phyloP scores from a whole-genome alignment of 75 land plant genomes.

The Ceratopteris richardii region DNA sequence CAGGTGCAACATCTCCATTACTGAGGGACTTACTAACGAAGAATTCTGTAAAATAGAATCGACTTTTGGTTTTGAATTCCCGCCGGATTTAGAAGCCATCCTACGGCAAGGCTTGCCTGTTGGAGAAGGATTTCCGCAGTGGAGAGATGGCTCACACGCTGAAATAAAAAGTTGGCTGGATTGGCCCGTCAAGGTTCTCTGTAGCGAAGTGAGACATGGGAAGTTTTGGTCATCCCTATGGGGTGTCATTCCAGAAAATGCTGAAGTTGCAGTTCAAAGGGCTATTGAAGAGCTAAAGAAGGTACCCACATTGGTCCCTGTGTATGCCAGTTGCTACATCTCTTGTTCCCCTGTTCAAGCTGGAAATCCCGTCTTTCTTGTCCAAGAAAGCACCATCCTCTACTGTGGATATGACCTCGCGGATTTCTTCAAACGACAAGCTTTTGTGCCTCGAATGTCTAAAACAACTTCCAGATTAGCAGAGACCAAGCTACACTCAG shows the following conservation, averaged over 20 bases:
- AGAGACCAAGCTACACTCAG: no score
- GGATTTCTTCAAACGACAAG: slow-evolving; percentile 41
- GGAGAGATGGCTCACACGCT: slow-evolving; percentile 40
- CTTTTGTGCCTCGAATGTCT: slow-evolving; percentile 10
- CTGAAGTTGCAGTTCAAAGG: slow-evolving; percentile 10
- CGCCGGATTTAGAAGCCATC: slow-evolving; percentile 69
- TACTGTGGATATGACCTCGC: slow-evolving; percentile 41
- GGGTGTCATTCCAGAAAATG: slow-evolving; percentile 27
- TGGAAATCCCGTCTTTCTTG: slow-evolving; percentile 54
- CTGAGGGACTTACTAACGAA: slow-evolving; percentile 42
- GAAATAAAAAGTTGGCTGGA: slow-evolving; percentile 26
- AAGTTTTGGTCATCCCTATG: slow-evolving; percentile 40
- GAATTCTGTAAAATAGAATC: slow-evolving; percentile 43
- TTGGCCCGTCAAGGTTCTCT: slow-evolving; percentile 25
- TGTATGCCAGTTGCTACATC: slow-evolving; percentile 48
- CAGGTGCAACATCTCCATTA: slow-evolving; percentile 25
- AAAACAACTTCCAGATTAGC: neutral
- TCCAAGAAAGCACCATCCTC: slow-evolving; percentile 25
- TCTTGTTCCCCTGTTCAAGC: slow-evolving; percentile 25
- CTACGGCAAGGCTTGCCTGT: slow-evolving; percentile 61
- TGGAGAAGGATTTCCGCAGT: slow-evolving; percentile 56
- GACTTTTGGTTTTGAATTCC: slow-evolving; percentile 38
- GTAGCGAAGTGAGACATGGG: slow-evolving; percentile 11
- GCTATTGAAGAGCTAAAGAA: slow-evolving; percentile 12
- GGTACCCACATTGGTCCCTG: slow-evolving; percentile 47